Evolutionary conservation across 176 grass and related monocot species (phyloP).

Genomic region (Metroxylon sagu): DNA sequence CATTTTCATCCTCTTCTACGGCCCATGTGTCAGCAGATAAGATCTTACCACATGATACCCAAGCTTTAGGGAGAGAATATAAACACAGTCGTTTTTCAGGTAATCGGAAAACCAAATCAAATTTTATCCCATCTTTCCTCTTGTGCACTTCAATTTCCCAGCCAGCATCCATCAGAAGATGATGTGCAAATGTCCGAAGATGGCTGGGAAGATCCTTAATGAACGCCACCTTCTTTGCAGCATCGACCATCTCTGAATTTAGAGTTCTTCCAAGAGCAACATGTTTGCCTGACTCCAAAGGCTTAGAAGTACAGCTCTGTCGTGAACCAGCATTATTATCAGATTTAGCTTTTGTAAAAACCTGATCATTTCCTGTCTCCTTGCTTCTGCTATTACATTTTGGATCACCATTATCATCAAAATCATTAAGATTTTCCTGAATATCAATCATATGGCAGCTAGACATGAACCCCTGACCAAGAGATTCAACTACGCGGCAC

Average conservation of each 20-base stretch:
- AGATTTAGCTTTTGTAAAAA: neutral
- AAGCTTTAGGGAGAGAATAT: conserved; percentile 59
- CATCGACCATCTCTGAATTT: conserved; percentile 26
- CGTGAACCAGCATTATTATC: neutral
- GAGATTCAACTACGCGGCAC: conserved; percentile 59
- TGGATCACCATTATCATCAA: neutral
- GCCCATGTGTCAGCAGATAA: conserved; percentile 24
- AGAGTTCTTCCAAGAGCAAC: conserved; percentile 26
- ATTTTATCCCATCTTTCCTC: conserved; percentile 37
- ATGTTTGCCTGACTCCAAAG: conserved; percentile 22
- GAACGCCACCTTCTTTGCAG: conserved; percentile 4
- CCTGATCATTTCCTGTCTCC: neutral
- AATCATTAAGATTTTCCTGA: neutral
- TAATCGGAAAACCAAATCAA: conserved; percentile 21
- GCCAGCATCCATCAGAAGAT: conserved; percentile 56
- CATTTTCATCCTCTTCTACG: conserved; percentile 30
- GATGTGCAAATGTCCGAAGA: conserved; percentile 66
- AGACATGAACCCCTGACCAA: conserved; percentile 46
- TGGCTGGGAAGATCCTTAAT: conserved; percentile 35
- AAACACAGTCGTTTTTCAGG: conserved; percentile 31
- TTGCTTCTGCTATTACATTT: neutral
- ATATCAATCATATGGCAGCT: conserved; percentile 38
- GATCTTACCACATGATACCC: conserved; percentile 62
- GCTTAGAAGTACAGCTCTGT: conserved; percentile 6
- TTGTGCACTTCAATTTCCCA: conserved; percentile 46